Percentiles rank a stretch among this genome's conserved stretches.
Evolutionary conservation across 768 basidiomycete species (phyloP).

Genomic region (Suillus tomentosus): DNA sequence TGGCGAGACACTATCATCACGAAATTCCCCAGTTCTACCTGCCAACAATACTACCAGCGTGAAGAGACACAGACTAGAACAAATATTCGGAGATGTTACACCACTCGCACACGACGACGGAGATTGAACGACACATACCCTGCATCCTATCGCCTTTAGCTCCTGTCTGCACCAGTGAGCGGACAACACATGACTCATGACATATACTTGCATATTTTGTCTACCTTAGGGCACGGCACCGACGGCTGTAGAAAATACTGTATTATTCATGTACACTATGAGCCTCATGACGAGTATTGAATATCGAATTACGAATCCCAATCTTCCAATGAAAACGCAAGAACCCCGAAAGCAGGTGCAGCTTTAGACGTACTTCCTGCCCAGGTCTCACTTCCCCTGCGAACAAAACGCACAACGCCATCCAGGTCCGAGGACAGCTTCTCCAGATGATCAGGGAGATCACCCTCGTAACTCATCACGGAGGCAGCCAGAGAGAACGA

Average conservation of each 20-base stretch:
- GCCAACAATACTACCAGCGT: no score
- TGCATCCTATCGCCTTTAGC: no score
- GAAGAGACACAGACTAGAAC: no score
- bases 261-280: background rate
- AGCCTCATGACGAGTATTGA: background rate
- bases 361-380: slow-evolving; percentile 62
- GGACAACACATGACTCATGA: no score
- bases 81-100: no score
- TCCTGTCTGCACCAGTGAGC: no score
- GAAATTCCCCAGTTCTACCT: no score
- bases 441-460: slow-evolving; percentile 53
- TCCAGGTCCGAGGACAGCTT: slow-evolving; percentile 72
- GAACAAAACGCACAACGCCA: slow-evolving; percentile 66
- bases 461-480: slow-evolving; percentile 40
- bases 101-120: no score
- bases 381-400: slow-evolving; percentile 69
- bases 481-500: slow-evolving; percentile 46
- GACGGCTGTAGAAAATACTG: background rate
- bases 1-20: background rate
- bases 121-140: no score
- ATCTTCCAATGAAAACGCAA: slow-evolving; percentile 78
- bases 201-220: no score
- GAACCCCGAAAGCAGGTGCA: slow-evolving; percentile 64
- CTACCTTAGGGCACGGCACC: no score
- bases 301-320: slow-evolving; percentile 54